Percentiles rank a stretch among this genome's conserved stretches.
phyloP scores from a whole-genome alignment of 1,139 yeast species.

The Suhomyces taliae region DNA sequence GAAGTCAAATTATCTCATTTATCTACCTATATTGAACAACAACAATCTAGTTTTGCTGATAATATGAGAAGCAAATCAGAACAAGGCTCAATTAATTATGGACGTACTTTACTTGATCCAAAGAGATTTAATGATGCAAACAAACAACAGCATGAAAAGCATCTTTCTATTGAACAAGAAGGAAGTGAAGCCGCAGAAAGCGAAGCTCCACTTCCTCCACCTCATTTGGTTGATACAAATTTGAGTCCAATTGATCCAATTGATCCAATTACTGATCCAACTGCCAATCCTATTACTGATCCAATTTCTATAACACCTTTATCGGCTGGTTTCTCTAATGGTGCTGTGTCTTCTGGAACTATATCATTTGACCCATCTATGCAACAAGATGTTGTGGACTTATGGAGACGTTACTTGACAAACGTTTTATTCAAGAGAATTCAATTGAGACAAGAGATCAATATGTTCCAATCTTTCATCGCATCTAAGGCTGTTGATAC shows the following conservation, averaged over 20 bases:
- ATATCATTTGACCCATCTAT: background rate
- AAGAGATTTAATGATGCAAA: conserved; percentile 7
- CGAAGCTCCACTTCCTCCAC: conserved; percentile 31
- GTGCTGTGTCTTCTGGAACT: background rate
- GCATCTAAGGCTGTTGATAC: conserved; percentile 10
- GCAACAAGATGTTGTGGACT: conserved; percentile 20
- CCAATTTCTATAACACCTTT: background rate
- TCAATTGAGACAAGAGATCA: conserved; percentile 44
- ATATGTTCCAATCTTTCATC: conserved; percentile 32
- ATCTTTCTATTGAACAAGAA: conserved; percentile 1
- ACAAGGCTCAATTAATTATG: conserved; percentile 20
- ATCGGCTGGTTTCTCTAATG: background rate
- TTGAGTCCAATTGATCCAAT: conserved; percentile 4
- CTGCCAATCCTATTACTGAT: background rate
- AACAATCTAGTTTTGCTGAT: conserved; percentile 22
- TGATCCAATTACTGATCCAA: background rate
- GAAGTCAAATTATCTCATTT: conserved; percentile 24
- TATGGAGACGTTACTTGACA: conserved; percentile 42
- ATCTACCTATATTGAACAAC: conserved; percentile 31
- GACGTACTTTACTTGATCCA: conserved; percentile 13
- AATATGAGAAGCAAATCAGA: conserved; percentile 15
- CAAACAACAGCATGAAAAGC: conserved; percentile 1
- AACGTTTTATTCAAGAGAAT: conserved; percentile 41
- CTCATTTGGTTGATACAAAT: conserved; percentile 16
- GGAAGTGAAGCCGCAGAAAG: conserved; percentile 20